These are phyloP conservation scores for Penicillium egyptiacum DNA, from an alignment of 495 filamentous ascomycete genomes.

Conservation along the genomic window DNA sequence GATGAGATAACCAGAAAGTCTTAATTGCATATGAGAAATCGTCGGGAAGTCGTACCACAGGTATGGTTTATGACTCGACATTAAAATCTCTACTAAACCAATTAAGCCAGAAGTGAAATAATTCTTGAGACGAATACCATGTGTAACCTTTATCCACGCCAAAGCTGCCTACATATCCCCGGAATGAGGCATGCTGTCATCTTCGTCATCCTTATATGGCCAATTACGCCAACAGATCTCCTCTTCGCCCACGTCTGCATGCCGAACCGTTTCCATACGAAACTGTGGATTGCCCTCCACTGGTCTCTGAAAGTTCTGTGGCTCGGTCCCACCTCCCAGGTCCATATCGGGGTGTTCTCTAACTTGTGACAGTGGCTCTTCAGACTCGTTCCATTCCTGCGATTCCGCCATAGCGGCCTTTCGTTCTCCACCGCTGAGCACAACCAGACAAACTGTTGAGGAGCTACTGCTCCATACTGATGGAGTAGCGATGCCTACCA, in stretches of 20 bases:
- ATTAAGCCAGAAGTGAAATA: no score
- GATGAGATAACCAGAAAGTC: no score
- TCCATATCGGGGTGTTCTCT: slow-evolving; percentile 31
- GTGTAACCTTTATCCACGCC: no score
- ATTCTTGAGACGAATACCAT: no score
- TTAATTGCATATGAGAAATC: no score
- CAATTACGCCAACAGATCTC: slow-evolving; percentile 34
- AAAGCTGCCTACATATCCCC: slow-evolving; percentile 15
- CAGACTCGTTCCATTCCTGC: slow-evolving; percentile 40
- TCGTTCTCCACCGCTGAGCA: slow-evolving; percentile 33
- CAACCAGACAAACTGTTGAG: slow-evolving; percentile 26
- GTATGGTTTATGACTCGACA: no score
- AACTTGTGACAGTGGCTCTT: slow-evolving; percentile 28
- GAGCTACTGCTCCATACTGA: slow-evolving; percentile 31
- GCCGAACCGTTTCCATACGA: slow-evolving; percentile 26
- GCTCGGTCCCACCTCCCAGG: slow-evolving; percentile 31
- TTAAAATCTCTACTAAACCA: no score
- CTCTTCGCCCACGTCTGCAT: slow-evolving; percentile 21
- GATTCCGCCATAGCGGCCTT: slow-evolving; percentile 32
- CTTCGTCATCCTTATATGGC: slow-evolving; percentile 35
- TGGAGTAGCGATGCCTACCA: slow-evolving; percentile 37
- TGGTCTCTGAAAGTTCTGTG: slow-evolving; percentile 29
- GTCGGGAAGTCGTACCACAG: no score
- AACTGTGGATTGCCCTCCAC: slow-evolving; percentile 19
- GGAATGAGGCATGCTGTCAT: slow-evolving; percentile 17